A percentile compares a stretch with the other conserved stretches of the same genome.
Conservation (phyloP, 2,329 filamentous ascomycete species). For the Periglandula ipomoeae region DNA sequence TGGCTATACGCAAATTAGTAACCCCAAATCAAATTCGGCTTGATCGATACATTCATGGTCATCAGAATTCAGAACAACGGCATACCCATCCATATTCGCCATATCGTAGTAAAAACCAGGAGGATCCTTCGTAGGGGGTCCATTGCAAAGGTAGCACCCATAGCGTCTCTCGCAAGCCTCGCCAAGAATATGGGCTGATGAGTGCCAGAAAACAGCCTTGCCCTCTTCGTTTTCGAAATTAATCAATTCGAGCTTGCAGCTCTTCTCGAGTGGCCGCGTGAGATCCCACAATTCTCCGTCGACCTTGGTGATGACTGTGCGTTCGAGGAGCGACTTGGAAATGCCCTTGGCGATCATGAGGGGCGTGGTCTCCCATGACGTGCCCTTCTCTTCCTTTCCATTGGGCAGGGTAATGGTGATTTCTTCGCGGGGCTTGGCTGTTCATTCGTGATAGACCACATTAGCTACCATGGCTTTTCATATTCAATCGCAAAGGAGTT, state of each 20-base stretch:
- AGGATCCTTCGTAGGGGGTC: constrained; percentile 73
- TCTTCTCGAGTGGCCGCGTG: constrained; percentile 79
- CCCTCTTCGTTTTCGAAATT: constrained; percentile 59
- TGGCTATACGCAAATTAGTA: constrained; percentile 46
- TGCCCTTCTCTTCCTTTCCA: constrained; percentile 62
- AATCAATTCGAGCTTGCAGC: constrained; percentile 75
- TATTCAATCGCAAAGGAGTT: too few species aligned
- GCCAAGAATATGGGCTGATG: constrained; percentile 88
- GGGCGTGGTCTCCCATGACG: constrained; percentile 87
- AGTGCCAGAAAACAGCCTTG: constrained; percentile 97
- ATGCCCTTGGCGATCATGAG: constrained; percentile 68
- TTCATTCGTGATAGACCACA: too few species aligned
- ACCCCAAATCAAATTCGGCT: not conserved
- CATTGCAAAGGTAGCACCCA: constrained; percentile 86
- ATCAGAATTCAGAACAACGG: too few species aligned
- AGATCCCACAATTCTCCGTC: constrained; percentile 88
- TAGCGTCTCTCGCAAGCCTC: constrained; percentile 88
- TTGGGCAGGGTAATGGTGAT: constrained; percentile 68
- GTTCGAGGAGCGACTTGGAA: constrained; percentile 76
- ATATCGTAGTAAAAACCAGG: constrained; percentile 95
- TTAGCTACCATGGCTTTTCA: too few species aligned
- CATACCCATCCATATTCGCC: constrained; percentile 45
- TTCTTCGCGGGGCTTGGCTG: constrained; percentile 64
- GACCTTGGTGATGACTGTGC: constrained; percentile 76
- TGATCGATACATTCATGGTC: too few species aligned